Evolutionary conservation across 371 early-diverging fungal species (phyloP).

Genomic region (Blakeslea trispora): DNA sequence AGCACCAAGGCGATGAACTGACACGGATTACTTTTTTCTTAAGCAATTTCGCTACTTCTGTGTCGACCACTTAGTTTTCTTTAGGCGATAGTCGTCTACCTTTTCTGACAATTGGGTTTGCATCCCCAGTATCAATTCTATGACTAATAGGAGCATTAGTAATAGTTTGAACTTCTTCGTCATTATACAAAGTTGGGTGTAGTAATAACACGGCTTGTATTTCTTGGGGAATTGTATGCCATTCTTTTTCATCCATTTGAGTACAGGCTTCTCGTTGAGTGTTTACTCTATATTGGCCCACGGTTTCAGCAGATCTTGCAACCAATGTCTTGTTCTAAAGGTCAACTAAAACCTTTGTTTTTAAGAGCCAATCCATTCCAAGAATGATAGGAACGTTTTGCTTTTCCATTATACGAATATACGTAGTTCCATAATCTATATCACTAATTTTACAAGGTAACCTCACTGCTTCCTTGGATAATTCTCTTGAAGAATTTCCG

Average conservation of each 20-base stretch:
- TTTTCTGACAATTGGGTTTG: neutral
- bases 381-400: neutral
- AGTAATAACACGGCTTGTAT: neutral
- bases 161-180: neutral
- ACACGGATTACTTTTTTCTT: neutral
- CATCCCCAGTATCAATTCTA: neutral
- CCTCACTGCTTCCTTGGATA: neutral
- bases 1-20: neutral
- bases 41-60: neutral
- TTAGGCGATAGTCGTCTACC: neutral
- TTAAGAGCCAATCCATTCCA: neutral
- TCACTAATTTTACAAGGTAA: neutral
- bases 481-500: neutral
- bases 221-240: too few relatives aligned
- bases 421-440: neutral
- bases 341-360: neutral
- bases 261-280: too few relatives aligned
- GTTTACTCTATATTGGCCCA: too few relatives aligned
- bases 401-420: neutral
- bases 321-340: neutral
- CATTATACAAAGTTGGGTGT: neutral
- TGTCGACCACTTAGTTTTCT: neutral
- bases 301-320: neutral
- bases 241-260: too few relatives aligned
- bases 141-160: neutral